Base-by-base conservation (phyloP, 148 eudicot species). In the Rheum nobile region DNA sequence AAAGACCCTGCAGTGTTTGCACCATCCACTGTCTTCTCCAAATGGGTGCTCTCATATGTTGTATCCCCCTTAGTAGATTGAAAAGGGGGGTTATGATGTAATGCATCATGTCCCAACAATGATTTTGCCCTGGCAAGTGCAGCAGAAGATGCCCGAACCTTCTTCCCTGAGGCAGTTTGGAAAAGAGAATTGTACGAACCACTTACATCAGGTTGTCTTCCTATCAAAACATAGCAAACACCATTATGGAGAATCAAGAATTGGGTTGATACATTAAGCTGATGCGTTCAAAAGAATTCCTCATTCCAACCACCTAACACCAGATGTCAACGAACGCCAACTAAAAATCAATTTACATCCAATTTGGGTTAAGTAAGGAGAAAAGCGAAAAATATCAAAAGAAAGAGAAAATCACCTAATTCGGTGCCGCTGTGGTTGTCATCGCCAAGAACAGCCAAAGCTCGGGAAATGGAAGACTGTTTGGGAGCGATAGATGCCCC, bases 101-200 rank as follows among this genome's bases (percentile, higher is more conserved):
- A 73, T 75, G 83, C 90, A 38, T 83, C 78, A 70, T 87, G 47
- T 72, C 93, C 93, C 75, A 91, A 80, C 79, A 91, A 86, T 63
- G 89, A 54, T 80, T 86, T 86, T 43, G 97, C 99, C 84, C 82
- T 87, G 42, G 71, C 74, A 67, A 95, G 81, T 71, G 97, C 97
- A 59, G 82, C 77, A 55, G 90, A 80, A 79, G 92, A 91, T 79
- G 92, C 79, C 38, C 81, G 84, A 71, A 95, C 97, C 38, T 67
- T 74, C 82, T 90, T 91, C 73, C 97, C 99, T 6, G 94, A 90
- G 38, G 88, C 99, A 42, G 99, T 91, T 82, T 90, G 91, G 83
- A 95, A 91, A 90, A 91, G 85, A 55, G 97, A 86, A 83, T 75
- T 83, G 19, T 76, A 73, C 26, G 42, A 78, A 61, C 63, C 74